Base-by-base conservation (phyloP, 2,329 filamentous ascomycete species). In the Lachnellula cervina region DNA sequence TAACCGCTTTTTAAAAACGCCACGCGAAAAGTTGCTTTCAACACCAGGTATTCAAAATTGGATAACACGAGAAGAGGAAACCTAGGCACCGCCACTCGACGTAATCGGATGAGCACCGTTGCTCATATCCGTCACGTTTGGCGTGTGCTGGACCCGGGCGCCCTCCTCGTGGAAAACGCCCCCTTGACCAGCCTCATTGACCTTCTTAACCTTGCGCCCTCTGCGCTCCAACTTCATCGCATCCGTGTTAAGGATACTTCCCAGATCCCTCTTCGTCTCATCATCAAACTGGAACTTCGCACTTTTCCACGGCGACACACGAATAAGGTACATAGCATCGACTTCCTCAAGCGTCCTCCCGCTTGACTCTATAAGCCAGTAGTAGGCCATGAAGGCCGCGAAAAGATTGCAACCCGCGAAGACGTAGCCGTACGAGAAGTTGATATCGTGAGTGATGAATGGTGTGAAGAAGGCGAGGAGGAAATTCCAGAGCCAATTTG, bases 401-500 rank as follows among this genome's bases (percentile, higher is more conserved):
- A 81, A 74, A 17, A 89, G 73, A 63, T 88, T 87, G 67, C 86
- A 90, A 0, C 77, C 85, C 0, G 87, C 88, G 70, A 91, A 91
- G 32, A 92, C 83, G 60, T 90, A 89, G 2, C 88, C 88, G 64
- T 65, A 68, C 1, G 78, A 78, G 71, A 87, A 91, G 62, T 87
- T 81, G 53, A 91, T 91, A 3, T 80, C 80, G 0, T 77, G 74
- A 0, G 84, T 88, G 67, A 92, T 91, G 71, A 90, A 91, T 1
- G 88, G 86, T 0, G 89, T 90, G 75, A 90, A 90, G 75, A 92
- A 92, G 0, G 82, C 82, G 61, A 89, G 76, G 59, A 84, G 70
- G 72, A 91, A 91, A 70, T 90, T 89, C 84, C 84, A 89, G 34
- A 77, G 74, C 84, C 84, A 87, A 70, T 87, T 87, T 62, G 77